Base-by-base conservation (phyloP, 805 yeast genomes). In the Nakazawaea wyomingensis region DNA sequence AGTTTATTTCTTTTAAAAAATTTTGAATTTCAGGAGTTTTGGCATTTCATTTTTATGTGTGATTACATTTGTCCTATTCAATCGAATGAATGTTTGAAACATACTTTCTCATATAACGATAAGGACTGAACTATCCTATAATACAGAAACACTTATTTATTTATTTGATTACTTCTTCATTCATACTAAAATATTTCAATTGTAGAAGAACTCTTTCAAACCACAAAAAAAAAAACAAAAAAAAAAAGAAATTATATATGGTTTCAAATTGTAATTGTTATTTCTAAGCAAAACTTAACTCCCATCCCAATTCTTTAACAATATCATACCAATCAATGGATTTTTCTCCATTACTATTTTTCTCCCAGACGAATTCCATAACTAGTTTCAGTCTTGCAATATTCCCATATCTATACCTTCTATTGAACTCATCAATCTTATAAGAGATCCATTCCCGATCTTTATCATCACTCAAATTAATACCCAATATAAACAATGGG, bases 401-500 rank as follows among this genome's bases (percentile, higher is more conserved):
- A 53, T 84, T 86, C 60, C 83, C 76, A 47, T 86, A 85, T 39
- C 77, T 76, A 54, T 85, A 84, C n/a, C 85, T 61, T 24, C 71
- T 63, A 45, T 80, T 75, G 52, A 79, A 74, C 26, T 66, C 74
- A 17, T 74, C 75, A 47, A 83, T 74, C 46, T 83, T 65, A 13
- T 51, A 54, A 29, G 66, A 59, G 72, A 85, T 78, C 35, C 61
- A 55, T n/a, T 57, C 56, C 17, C 86, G 68, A 49, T 77, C 82
- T n/a, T 52, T 62, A n/a, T 54, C 56, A 1, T 74, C 69, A 4
- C 76, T 71, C 50, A 84, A 74, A 55, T 80, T 80, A 54, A 85
- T 73, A 1, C 91, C 95, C 1, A 88, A 83, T 17, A 86, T 76
- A 55, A 86, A 86, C 48, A 85, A 59, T 0, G 95, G 95, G 59